Evolutionary conservation across 805 yeast genomes (phyloP).

Genomic region (Yamadazyma sp.): DNA sequence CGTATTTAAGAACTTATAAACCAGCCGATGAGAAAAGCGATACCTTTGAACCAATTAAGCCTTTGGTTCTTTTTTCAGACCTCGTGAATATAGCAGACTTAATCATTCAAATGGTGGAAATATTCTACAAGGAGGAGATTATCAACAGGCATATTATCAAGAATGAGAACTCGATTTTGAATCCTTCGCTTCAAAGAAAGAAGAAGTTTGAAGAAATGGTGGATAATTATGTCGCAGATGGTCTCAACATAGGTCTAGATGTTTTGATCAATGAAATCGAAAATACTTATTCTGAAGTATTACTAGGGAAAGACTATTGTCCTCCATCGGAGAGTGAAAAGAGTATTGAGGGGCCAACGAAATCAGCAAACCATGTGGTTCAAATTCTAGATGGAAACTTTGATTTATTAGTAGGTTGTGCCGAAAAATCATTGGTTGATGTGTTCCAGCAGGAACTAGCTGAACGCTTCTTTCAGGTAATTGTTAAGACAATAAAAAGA

Average conservation of each 20-base stretch:
- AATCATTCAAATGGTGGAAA: constrained; percentile 87
- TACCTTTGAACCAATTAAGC: constrained; percentile 55
- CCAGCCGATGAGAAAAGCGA: constrained; percentile 41
- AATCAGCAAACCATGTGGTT: constrained; percentile 64
- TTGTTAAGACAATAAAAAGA: constrained; percentile 76
- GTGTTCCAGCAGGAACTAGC: constrained; percentile 95
- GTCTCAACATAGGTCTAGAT: constrained; percentile 88
- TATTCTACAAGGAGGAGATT: constrained; percentile 86
- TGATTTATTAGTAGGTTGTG: constrained; percentile 68
- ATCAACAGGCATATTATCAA: constrained; percentile 55
- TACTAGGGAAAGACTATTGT: constrained; percentile 48
- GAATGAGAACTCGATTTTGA: constrained; percentile 71
- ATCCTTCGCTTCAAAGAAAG: constrained; percentile 74
- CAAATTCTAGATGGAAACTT: constrained; percentile 68
- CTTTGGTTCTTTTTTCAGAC: constrained; percentile 83
- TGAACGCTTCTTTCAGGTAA: constrained; percentile 70
- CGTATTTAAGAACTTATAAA: constrained; percentile 65
- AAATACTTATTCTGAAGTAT: constrained; percentile 31
- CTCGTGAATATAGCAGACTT: constrained; percentile 90
- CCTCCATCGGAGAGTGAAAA: constrained; percentile 35
- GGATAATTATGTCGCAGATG: constrained; percentile 89
- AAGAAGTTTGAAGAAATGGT: constrained; percentile 76
- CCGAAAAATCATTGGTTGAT: constrained; percentile 84
- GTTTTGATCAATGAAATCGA: constrained; percentile 82
- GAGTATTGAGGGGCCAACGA: constrained; percentile 39